Evolutionary conservation across 345 rosid species (phyloP), one percentile per base, ranked within the genome.

Genomic region (Abelmoschus esculentus): DNA sequence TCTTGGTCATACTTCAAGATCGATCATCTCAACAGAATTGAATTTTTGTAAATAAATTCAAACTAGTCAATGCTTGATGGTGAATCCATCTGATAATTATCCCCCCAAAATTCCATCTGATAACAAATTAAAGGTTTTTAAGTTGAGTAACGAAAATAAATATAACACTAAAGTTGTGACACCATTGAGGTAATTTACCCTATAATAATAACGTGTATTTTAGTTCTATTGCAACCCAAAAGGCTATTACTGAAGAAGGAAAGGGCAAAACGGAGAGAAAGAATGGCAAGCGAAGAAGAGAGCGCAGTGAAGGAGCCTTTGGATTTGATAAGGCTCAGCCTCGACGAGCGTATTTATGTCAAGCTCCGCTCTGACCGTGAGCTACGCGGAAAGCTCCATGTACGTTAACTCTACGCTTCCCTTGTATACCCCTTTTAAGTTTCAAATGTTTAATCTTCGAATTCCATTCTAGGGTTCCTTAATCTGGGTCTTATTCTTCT

Each of bases 361-460:
- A 92, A 96, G 89, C 98, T 96, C 80, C 89, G 99, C 15, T 89
- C 98, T 67, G 99, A 96, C 69, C 97, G 99, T 54, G 99, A 96
- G 68, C 99, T 96, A 73, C 97, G 99, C 56, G 99, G 99, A 80
- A 95, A 95, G 85, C 97, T 95, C 73, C 99, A 95, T 76, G 99
- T 90, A 71, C 26, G 78, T 72, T 15, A 9, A 46, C 11, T 32
- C 40, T 4, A 63, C 34, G 67, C 53, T 42, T 67, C 28, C 17
- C 26, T 32, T 19, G 34, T 53, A 5, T 12, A 1, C 4, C 49
- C 1, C 4, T 36, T 13, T 32, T 19, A 22, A 26, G 56, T 52
- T 52, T 17, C 56, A 9, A 42, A 31, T 13, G 46, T 4, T 36
- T 54, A 12, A 6, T 36, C n/a, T 56, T 32, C 36, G 11, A 28